Conservation (phyloP, 139 green algal species). For the Dunaliella primolecta region DNA sequence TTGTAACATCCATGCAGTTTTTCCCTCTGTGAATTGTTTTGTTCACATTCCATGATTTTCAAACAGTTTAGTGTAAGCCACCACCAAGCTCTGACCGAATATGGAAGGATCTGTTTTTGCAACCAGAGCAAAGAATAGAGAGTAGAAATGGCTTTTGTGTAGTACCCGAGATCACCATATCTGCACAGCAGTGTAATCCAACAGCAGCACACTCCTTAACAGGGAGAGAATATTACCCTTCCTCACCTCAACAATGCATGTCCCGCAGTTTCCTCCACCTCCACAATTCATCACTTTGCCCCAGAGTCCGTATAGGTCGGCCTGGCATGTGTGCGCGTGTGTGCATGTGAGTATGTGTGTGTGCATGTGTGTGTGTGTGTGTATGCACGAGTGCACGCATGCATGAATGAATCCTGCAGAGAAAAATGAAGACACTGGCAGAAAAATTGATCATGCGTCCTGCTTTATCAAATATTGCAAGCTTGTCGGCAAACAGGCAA, state of each 20-base stretch:
- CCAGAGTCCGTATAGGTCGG: not conserved
- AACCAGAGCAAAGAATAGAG: not conserved
- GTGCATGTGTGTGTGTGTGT: too few relatives aligned
- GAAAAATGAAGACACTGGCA: not conserved
- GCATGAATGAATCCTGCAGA: not conserved
- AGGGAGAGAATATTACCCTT: not conserved
- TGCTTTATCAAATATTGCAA: not conserved
- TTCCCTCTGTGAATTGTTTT: too few relatives aligned
- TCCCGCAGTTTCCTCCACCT: conserved; percentile 23
- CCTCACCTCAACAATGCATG: conserved; percentile 26
- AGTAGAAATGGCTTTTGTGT: not conserved
- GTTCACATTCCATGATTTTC: too few relatives aligned
- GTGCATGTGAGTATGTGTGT: too few relatives aligned
- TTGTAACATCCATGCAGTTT: too few relatives aligned
- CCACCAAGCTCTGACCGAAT: not conserved
- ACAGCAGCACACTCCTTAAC: not conserved
- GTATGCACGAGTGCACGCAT: not conserved
- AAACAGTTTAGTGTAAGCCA: not conserved
- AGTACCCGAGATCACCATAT: too few relatives aligned
- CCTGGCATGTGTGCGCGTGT: too few relatives aligned
- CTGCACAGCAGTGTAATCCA: too few relatives aligned
- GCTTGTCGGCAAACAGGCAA: not conserved
- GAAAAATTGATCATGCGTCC: not conserved
- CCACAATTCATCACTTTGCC: conserved; percentile 27
- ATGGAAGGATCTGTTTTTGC: not conserved